Percentiles rank a stretch among this genome's conserved stretches.
Evolutionary conservation across 1,284 basidiomycete species (phyloP).

Genomic region (Athelia sp.): DNA sequence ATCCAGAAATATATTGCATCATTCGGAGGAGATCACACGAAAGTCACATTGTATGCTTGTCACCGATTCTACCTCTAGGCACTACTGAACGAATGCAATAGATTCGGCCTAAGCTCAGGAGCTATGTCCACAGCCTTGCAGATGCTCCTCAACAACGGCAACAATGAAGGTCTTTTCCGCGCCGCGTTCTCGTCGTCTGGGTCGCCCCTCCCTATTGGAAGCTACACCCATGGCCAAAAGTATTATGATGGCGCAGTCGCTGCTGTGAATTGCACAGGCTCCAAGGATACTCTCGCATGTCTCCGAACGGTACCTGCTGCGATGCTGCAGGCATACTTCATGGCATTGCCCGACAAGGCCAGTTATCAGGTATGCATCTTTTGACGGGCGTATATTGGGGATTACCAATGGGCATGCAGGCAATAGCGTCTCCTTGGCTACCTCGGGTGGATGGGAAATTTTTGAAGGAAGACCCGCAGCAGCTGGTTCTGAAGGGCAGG

Average conservation of each 20-base stretch:
- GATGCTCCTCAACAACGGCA: constrained; percentile 46
- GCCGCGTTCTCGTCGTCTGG: constrained; percentile 51
- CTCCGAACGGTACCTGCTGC: constrained; percentile 38
- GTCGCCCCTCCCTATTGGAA: constrained; percentile 35
- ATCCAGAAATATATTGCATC: constrained; percentile 56
- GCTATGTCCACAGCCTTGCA: constrained; percentile 46
- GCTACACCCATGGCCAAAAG: constrained; percentile 34
- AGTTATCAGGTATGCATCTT: constrained; percentile 40
- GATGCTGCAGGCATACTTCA: constrained; percentile 37
- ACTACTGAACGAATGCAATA: constrained; percentile 27
- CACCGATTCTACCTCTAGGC: not conserved
- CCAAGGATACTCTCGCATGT: constrained; percentile 43
- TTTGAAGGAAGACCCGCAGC: constrained; percentile 36
- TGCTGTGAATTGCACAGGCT: constrained; percentile 34
- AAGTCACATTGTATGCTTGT: constrained; percentile 46
- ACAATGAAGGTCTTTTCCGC: constrained; percentile 45
- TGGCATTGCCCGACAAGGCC: constrained; percentile 36
- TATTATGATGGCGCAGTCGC: constrained; percentile 42
- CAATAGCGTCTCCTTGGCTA: constrained; percentile 37
- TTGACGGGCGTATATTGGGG: not conserved
- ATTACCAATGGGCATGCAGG: constrained; percentile 14
- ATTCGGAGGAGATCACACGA: constrained; percentile 60
- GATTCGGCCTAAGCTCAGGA: constrained; percentile 56
- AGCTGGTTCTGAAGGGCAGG: constrained; percentile 30
- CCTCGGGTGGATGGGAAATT: constrained; percentile 49